Evolutionary conservation across 352 stramenopile genomes (phyloP).

Genomic region (Globisporangium emineosum): DNA sequence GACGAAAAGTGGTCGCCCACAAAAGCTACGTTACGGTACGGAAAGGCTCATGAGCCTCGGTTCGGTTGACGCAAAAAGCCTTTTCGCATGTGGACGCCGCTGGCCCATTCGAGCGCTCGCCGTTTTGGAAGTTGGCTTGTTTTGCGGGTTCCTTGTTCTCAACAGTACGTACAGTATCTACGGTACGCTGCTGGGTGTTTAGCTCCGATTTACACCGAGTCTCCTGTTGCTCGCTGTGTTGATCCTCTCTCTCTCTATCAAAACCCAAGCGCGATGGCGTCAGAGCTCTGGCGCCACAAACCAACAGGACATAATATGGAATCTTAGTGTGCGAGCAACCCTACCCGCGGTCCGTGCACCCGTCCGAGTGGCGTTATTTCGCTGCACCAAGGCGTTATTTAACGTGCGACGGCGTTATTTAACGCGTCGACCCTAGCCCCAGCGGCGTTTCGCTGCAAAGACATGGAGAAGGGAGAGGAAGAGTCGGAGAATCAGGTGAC

Average conservation of each 20-base stretch:
- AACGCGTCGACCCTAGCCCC: background rate
- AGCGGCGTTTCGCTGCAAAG: slow-evolving; percentile 4
- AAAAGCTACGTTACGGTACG: too few relatives aligned
- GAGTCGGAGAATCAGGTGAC: slow-evolving; percentile 17
- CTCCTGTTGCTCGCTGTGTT: background rate
- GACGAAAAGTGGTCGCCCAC: too few relatives aligned
- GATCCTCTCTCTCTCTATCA: slow-evolving; percentile 1
- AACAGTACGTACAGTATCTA: background rate
- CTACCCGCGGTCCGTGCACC: background rate
- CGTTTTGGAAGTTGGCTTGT: background rate
- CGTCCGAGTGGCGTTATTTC: slow-evolving; percentile 1
- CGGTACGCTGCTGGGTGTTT: background rate
- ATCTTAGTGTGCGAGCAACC: background rate
- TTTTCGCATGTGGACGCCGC: background rate
- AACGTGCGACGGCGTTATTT: background rate
- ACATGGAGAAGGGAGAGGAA: slow-evolving; percentile 4
- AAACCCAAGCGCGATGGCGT: background rate
- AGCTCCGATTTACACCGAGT: background rate
- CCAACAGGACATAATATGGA: background rate
- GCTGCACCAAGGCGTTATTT: slow-evolving; percentile 6
- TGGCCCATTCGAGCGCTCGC: background rate
- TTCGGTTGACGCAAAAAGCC: background rate
- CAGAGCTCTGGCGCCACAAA: slow-evolving; percentile 6
- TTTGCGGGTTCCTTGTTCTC: background rate
- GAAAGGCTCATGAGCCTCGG: too few relatives aligned